Conservation (phyloP, 2,329 filamentous ascomycete species). For the Davidsoniella australis region DNA sequence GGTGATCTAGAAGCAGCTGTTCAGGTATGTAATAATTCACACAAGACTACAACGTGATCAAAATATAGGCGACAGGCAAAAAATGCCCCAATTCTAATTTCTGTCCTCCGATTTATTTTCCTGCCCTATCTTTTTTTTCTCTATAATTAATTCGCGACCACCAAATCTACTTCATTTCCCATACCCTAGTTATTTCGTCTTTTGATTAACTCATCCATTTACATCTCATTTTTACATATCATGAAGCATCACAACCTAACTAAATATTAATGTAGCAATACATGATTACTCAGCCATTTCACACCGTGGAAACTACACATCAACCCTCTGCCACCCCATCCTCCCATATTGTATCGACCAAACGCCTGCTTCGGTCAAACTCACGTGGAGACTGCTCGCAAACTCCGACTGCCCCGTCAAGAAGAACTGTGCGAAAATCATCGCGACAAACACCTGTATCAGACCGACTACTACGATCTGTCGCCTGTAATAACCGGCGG, state of each 20-base stretch:
- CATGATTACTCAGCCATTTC: background rate
- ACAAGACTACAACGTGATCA: too few relatives aligned
- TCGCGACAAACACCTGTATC: conserved; percentile 4
- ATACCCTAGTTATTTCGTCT: background rate
- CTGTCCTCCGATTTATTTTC: background rate
- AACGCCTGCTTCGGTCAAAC: background rate
- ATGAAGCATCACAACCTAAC: too few relatives aligned
- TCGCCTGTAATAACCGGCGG: background rate
- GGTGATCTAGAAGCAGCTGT: conserved; percentile 39
- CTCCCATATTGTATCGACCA: background rate
- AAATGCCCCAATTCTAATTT: background rate
- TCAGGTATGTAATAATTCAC: conserved; percentile 1
- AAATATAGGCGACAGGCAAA: too few relatives aligned
- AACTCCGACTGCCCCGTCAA: background rate
- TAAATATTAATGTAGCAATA: background rate
- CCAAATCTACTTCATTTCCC: background rate
- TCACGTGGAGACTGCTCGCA: background rate
- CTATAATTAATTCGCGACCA: background rate
- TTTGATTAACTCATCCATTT: background rate
- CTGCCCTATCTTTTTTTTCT: background rate
- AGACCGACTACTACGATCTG: conserved; percentile 7
- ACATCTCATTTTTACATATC: too few relatives aligned
- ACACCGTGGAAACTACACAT: background rate
- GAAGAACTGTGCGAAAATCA: background rate
- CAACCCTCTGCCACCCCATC: background rate